Evolutionary conservation across 768 basidiomycete genomes (phyloP), one percentile per base, ranked within the genome.

Genomic region (Wakefieldia striispora): DNA sequence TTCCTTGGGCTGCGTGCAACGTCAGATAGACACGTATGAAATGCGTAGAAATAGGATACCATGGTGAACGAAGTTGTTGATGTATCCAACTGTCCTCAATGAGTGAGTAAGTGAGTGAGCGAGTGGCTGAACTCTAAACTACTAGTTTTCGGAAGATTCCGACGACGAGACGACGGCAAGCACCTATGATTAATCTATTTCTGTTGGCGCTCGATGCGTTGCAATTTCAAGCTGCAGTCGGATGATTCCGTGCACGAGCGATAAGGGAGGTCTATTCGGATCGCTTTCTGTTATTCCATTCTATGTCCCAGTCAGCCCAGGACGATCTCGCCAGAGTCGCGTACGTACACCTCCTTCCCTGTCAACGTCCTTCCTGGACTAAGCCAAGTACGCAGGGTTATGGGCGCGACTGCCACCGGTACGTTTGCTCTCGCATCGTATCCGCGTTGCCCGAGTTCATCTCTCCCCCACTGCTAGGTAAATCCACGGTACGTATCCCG

Each of bases 1-100:
- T 84, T 97, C 91, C 77, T 97, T 94, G 53, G 95, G 94, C 95
- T 97, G 65, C 3, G 7, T 45, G 31, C 31, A 49, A 42, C 33
- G 46, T 66, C 34, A 56, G 33, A 6, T 23, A 3, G 14, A 16
- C 7, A 36, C 1, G 20, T 10, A 16, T n/a, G 19, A 27, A 13
- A 23, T 9, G 21, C 14, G 24, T 10, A 35, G 31, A 12, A n/a
- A 27, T n/a, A 33, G n/a, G 16, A 24, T 43, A 68, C 66, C 66
- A 68, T 68, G 53, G 46, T 48, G 58, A 42, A 57, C 47, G 55
- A 55, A 23, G 42, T 50, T 26, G 53, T 46, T n/a, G 54, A 43
- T 44, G 53, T 50, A 33, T 41, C 36, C 41, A 26, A 35, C 29
- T 41, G n/a, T 40, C 45, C 36, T 31, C 8, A 19, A n/a, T 6